These are phyloP conservation scores for Rhodotorula kratochvilovae DNA, from an alignment of 768 basidiomycete genomes.

Conservation along the genomic window DNA sequence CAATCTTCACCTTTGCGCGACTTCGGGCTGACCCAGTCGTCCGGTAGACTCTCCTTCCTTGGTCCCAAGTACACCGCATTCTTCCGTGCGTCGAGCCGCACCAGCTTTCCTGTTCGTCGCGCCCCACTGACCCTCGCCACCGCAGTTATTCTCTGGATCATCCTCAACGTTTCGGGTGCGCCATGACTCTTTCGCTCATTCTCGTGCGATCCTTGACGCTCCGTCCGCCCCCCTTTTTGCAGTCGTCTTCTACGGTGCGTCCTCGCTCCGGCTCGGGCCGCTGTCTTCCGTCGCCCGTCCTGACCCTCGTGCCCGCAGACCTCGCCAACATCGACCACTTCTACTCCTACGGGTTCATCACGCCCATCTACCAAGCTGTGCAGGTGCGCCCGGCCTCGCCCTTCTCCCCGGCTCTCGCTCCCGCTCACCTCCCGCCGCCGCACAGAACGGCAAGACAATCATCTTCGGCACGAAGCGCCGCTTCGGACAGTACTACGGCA, in stretches of 20 bases:
- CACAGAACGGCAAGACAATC: constrained; percentile 44
- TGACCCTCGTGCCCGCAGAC: constrained; percentile 4
- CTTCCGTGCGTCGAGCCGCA: constrained; percentile 40
- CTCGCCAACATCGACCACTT: constrained; percentile 44
- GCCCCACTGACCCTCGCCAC: no score
- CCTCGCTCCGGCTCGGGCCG: background rate
- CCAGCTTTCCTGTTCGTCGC: background rate
- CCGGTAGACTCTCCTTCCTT: constrained; percentile 42
- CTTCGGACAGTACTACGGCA: constrained; percentile 45
- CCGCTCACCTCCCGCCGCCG: background rate
- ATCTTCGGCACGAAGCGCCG: constrained; percentile 47
- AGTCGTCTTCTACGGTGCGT: background rate
- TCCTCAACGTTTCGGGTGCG: constrained; percentile 19
- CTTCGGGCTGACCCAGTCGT: no score
- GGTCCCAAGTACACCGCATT: constrained; percentile 47
- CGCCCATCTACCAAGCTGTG: constrained; percentile 28
- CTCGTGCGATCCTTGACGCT: no score
- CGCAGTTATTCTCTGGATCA: constrained; percentile 41
- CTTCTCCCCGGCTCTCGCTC: background rate
- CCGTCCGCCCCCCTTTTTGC: no score
- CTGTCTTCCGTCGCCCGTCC: constrained; percentile 40
- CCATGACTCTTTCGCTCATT: no score
- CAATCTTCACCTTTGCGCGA: no score
- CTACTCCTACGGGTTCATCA: constrained; percentile 45
- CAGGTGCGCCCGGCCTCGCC: constrained; percentile 1